Evolutionary conservation across 2,329 filamentous ascomycete genomes (phyloP), one percentile per base, ranked within the genome.

Genomic region (Botrytis paeoniae): DNA sequence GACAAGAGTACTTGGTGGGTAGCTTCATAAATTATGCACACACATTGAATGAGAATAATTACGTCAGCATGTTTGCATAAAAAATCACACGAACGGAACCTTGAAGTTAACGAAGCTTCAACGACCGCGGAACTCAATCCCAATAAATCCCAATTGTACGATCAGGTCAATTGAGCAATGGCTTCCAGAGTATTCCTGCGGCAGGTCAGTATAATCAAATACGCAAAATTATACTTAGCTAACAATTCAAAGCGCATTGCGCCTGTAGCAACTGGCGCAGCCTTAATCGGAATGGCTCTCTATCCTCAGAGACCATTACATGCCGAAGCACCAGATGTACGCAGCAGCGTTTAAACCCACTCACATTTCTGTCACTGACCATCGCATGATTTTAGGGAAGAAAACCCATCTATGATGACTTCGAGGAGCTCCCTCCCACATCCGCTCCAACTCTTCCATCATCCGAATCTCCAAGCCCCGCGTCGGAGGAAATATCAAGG

Each of bases 391-490:
- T 80, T 5, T 32, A 72, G 70, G 39, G 32, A 20, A 87, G 87
- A 81, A 93, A 92, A 82, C 91, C 93, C 76, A 96, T 97, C 84
- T 97, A 97, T 87, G 93, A 95, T 83, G 87, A 91, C 81, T 84
- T 85, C 81, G 91, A 81, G 80, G 83, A 74, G 80, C 84, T 78
- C 72, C 81, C 77, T 77, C 79, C 77, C 77, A 77, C 77, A 75
- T 81, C 79, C 74, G 77, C 74, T 73, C 79, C 75, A 71, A 70
- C 72, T 75, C 72, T 76, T 73, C 74, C 68, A 62, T 73, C 72
- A 70, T 69, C 66, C 32, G 45, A 68, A 43, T 73, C 73, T 75
- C 74, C 74, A 64, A 80, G 63, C 65, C 62, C 70, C 48, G 62
- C 70, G 16, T 48, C 37, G 14, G 62, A 69, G 39, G 41, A 29